These are phyloP conservation scores for Cyberlindnera mississippiensis DNA, from an alignment of 805 yeast species.

Conservation along the genomic window DNA sequence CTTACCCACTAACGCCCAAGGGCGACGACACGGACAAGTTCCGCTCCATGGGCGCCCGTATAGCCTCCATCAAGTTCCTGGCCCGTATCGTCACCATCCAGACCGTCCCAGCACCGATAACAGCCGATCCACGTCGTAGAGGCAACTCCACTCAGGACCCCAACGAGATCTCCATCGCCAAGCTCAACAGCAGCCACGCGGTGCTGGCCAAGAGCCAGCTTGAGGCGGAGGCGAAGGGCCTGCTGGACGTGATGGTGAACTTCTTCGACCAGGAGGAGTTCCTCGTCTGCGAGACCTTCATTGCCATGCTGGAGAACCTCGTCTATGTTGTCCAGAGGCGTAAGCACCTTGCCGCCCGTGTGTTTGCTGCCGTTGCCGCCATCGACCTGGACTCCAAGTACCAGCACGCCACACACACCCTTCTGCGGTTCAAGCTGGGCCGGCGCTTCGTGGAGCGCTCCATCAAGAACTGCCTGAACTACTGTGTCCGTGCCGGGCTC, in stretches of 20 bases:
- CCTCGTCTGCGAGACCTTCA: constrained; percentile 52
- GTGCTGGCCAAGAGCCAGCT: constrained; percentile 50
- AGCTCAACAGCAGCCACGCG: constrained; percentile 48
- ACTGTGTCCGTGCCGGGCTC: constrained; percentile 35
- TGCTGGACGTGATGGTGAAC: constrained; percentile 62
- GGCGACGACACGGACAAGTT: constrained; percentile 27
- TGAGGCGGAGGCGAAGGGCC: constrained; percentile 67
- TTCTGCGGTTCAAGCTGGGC: constrained; percentile 45
- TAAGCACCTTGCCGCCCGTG: constrained; percentile 53
- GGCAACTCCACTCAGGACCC: constrained; percentile 8
- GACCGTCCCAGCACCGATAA: constrained; percentile 32
- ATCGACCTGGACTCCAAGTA: constrained; percentile 60
- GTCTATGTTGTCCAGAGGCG: constrained; percentile 62
- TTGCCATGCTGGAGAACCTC: constrained; percentile 65
- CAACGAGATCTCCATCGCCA: constrained; percentile 23
- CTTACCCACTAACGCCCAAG: constrained; percentile 46
- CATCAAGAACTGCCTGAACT: constrained; percentile 42
- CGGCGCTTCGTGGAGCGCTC: constrained; percentile 62
- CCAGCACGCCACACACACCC: constrained; percentile 37
- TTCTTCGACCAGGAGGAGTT: constrained; percentile 53
- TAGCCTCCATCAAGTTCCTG: constrained; percentile 72
- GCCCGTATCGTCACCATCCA: constrained; percentile 56
- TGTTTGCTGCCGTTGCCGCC: constrained; percentile 54
- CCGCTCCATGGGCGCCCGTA: constrained; percentile 53
- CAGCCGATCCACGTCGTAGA: constrained; percentile 26